phyloP scores from a whole-genome alignment of 495 filamentous ascomycete species.

The Daldinia loculata region DNA sequence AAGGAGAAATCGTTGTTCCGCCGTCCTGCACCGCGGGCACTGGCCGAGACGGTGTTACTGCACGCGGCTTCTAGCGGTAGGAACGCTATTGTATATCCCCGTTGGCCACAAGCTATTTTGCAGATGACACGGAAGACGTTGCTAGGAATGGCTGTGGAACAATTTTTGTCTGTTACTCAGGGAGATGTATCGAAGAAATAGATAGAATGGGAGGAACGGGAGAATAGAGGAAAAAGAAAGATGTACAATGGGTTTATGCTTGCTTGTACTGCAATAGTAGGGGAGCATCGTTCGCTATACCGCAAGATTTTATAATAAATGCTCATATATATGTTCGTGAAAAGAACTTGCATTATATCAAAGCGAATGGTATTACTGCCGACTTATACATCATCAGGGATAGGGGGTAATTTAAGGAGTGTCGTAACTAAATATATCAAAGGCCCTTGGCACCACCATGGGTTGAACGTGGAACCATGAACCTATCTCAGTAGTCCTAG shows the following conservation, averaged over 20 bases:
- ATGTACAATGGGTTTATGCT: background rate
- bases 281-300: too few relatives aligned
- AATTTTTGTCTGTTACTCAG: background rate
- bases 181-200: background rate
- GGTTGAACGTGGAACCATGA: too few relatives aligned
- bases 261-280: background rate
- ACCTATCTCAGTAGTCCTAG: too few relatives aligned
- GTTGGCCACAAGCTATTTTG: slow-evolving; percentile 44
- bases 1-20: slow-evolving; percentile 22
- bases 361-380: too few relatives aligned
- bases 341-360: too few relatives aligned
- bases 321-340: too few relatives aligned
- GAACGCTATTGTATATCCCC: slow-evolving; percentile 34
- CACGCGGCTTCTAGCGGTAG: slow-evolving; percentile 33
- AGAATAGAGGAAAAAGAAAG: background rate
- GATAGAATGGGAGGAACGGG: background rate
- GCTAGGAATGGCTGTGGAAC: slow-evolving; percentile 1
- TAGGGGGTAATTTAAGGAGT: too few relatives aligned
- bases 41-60: slow-evolving; percentile 41
- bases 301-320: too few relatives aligned
- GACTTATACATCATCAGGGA: too few relatives aligned
- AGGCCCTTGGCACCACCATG: too few relatives aligned
- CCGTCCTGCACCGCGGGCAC: slow-evolving; percentile 32
- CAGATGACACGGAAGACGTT: slow-evolving; percentile 6
- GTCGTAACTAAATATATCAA: too few relatives aligned